Evolutionary conservation across 73 alveolate species (phyloP).

Genomic region (Vitrella brassicaformis): DNA sequence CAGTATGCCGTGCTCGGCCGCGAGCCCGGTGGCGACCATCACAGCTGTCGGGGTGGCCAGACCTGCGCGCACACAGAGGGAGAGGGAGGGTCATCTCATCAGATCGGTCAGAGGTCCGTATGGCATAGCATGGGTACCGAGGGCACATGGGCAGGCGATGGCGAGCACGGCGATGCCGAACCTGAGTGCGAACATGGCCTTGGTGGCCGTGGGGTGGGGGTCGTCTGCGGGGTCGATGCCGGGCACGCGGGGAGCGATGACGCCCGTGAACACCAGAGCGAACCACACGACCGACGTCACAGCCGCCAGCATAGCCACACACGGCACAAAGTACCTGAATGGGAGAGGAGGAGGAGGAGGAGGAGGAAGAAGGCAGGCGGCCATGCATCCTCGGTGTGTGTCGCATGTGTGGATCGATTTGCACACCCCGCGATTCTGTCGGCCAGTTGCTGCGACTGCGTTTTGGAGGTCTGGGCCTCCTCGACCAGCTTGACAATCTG

Average conservation of each 20-base stretch:
- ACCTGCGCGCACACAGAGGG: neutral
- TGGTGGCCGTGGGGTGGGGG: neutral
- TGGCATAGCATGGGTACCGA: slow-evolving; percentile 8
- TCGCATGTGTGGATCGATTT: too few species aligned
- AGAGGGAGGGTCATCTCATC: neutral
- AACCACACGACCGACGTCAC: slow-evolving; percentile 56
- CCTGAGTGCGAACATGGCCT: neutral
- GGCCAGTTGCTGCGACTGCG: slow-evolving; percentile 54
- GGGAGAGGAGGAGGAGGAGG: neutral
- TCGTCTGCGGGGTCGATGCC: neutral
- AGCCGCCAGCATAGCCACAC: slow-evolving; percentile 40
- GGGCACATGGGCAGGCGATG: slow-evolving; percentile 46
- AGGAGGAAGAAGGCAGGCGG: too few species aligned
- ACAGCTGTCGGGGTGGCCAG: slow-evolving; percentile 45
- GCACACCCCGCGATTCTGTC: slow-evolving; percentile 45
- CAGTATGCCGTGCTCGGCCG: slow-evolving; percentile 33
- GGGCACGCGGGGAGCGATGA: slow-evolving; percentile 1
- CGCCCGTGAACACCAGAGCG: slow-evolving; percentile 25
- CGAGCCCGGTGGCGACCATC: slow-evolving; percentile 47
- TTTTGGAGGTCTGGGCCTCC: slow-evolving; percentile 53
- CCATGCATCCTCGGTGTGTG: too few species aligned
- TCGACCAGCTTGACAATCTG: slow-evolving; percentile 66
- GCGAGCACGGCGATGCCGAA: neutral
- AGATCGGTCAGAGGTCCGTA: neutral
- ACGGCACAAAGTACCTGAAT: slow-evolving; percentile 45